A percentile compares a stretch with the other conserved stretches of the same genome.
These are phyloP conservation scores for Vigna radiata DNA, from an alignment of 306 rosid genomes.

Conservation along the genomic window DNA sequence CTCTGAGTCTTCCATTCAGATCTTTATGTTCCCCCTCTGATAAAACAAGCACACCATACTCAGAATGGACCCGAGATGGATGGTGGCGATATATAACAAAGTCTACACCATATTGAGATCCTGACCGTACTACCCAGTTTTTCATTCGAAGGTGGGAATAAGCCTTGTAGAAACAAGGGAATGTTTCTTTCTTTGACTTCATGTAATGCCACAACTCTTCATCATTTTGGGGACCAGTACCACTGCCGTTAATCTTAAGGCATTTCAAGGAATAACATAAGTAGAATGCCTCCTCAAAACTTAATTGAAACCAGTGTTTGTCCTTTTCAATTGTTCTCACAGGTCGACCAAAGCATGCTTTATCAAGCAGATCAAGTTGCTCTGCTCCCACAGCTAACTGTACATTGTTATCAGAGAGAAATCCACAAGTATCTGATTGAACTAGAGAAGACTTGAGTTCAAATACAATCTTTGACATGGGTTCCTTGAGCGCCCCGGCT, in stretches of 20 bases:
- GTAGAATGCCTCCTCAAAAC: constrained; percentile 79
- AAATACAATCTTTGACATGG: constrained; percentile 68
- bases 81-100: constrained; percentile 76
- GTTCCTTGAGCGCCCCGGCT: constrained; percentile 70
- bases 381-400: constrained; percentile 60
- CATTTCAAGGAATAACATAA: constrained; percentile 69
- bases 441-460: constrained; percentile 66
- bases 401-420: constrained; percentile 54
- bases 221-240: constrained; percentile 38
- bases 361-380: constrained; percentile 60
- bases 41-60: constrained; percentile 75
- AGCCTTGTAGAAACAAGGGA: constrained; percentile 69
- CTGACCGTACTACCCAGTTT: constrained; percentile 81
- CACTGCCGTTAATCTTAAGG: constrained; percentile 54
- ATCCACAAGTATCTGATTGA: constrained; percentile 57
- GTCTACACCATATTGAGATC: constrained; percentile 75
- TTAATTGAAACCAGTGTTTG: constrained; percentile 66
- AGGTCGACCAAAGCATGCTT: constrained; percentile 70
- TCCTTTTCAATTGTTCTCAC: constrained; percentile 57
- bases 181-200: constrained; percentile 56
- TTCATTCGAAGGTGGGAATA: constrained; percentile 72
- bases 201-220: constrained; percentile 65
- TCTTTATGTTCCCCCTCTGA: constrained; percentile 48
- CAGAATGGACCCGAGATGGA: constrained; percentile 79
- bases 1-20: constrained; percentile 59